Conservation (phyloP, 129 eudicot genomes). For the Artemisia argyi region DNA sequence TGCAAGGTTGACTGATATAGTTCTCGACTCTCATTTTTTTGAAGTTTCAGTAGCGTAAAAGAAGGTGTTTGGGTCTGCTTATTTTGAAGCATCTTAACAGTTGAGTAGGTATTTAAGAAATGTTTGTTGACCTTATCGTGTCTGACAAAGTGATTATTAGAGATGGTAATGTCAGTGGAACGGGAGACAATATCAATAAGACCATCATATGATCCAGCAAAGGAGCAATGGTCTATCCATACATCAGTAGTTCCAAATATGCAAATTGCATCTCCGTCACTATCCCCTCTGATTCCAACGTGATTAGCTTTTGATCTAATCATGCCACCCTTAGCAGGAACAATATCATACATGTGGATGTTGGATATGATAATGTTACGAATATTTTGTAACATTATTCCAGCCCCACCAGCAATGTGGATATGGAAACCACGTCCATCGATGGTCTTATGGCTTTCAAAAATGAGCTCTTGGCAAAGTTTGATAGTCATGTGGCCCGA, state of each 20-base stretch:
- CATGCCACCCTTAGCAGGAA: conserved; percentile 49
- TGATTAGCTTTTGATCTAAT: conserved; percentile 57
- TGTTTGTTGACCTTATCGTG: conserved; percentile 53
- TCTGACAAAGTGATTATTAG: conserved; percentile 74
- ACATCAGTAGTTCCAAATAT: conserved; percentile 52
- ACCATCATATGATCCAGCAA: conserved; percentile 53
- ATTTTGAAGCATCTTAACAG: too few species aligned
- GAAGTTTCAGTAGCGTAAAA: neutral
- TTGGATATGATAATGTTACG: conserved; percentile 59
- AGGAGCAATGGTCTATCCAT: conserved; percentile 88
- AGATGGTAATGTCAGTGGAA: conserved; percentile 76
- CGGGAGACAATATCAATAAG: conserved; percentile 65
- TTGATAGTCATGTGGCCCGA: conserved; percentile 44
- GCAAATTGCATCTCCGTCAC: conserved; percentile 88
- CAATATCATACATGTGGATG: conserved; percentile 51
- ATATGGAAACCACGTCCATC: conserved; percentile 73
- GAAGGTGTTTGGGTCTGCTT: neutral
- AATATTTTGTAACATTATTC: conserved; percentile 60
- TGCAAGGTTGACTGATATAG: too few species aligned
- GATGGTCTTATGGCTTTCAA: conserved; percentile 69
- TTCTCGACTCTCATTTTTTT: neutral
- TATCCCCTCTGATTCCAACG: conserved; percentile 47
- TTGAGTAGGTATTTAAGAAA: neutral
- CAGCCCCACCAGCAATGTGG: conserved; percentile 68
- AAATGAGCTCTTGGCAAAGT: conserved; percentile 60